Evolutionary conservation across 2,329 filamentous ascomycete species (phyloP), one percentile per base, ranked within the genome.

Genomic region (Bertia moriformis): DNA sequence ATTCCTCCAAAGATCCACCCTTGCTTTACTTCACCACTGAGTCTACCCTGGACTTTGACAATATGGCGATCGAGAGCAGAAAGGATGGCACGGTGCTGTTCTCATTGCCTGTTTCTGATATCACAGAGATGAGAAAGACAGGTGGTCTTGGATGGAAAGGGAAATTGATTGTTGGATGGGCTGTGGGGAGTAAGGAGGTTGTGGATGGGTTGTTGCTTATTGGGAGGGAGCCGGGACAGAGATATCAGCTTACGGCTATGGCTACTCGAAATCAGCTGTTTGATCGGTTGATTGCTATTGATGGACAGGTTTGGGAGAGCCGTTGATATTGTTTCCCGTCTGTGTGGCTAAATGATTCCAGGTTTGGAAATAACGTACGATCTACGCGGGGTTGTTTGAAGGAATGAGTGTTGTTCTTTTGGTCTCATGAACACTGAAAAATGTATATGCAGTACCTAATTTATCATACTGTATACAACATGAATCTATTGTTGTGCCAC

Each of bases 271-370:
- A 35, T 15, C 12, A 35, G 15, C 32, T 35, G 10, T 35, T 35
- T 15, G 17, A 35, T 18, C 32, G 32, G 12, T 17, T 35, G 32
- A 18, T 35, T 35, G 32, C 32, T 15, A 35, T 35, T 17, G 32
- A 35, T 18, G 32, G 32, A 35, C 32, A 35, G 32, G 32, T 35
- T 10, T 35, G 32, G 32, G 32, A 35, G 17, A 10, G 32, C 32
- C 17, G 12, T 17, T 35, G 15, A 35, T 35, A 7, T 7, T 35
- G 7, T 10, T 12, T n/a, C n/a, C n/a, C n/a, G n/a, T n/a, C n/a
- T n/a, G n/a, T n/a, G n/a, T n/a, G n/a, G n/a, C n/a, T n/a, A n/a
- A n/a, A n/a, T n/a, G n/a, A 13, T 17, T 7, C 15, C 15, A 35
- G 32, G 32, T 35, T 7, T 35, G 32, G 32, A 18, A 35, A 29